phyloP scores from a whole-genome alignment of 2,329 filamentous ascomycete genomes.

The Seiridium cupressi region DNA sequence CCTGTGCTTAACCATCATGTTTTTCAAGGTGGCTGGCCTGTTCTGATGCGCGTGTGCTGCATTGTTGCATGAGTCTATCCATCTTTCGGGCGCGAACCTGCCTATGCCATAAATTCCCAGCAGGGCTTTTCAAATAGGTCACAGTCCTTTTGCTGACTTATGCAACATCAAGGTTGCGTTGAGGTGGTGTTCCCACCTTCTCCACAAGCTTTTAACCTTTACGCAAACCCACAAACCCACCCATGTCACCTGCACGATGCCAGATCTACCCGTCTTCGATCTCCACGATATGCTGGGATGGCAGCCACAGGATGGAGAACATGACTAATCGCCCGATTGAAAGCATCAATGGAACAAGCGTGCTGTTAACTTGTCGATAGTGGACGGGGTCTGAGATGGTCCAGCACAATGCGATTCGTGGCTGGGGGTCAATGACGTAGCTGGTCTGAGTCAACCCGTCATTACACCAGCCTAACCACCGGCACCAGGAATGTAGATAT shows the following conservation, averaged over 20 bases:
- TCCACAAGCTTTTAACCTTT: background rate
- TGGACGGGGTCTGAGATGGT: background rate
- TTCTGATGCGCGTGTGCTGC: too few relatives aligned
- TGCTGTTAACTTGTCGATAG: background rate
- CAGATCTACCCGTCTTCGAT: background rate
- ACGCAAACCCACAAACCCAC: background rate
- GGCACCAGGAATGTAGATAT: background rate
- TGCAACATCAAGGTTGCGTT: too few relatives aligned
- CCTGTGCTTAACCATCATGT: too few relatives aligned
- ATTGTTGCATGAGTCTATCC: too few relatives aligned
- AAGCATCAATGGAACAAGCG: background rate
- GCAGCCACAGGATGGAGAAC: background rate
- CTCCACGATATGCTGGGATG: background rate
- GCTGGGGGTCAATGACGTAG: slow-evolving; percentile 9
- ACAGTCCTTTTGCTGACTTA: too few relatives aligned
- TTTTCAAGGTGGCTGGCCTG: too few relatives aligned
- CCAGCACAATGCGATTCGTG: background rate
- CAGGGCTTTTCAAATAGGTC: too few relatives aligned
- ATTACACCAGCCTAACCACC: background rate
- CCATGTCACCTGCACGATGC: background rate
- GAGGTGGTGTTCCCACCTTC: background rate
- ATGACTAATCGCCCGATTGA: background rate
- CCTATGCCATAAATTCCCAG: too few relatives aligned
- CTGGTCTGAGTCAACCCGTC: slow-evolving; percentile 7
- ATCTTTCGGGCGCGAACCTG: too few relatives aligned